phyloP scores from a whole-genome alignment of 176 grass and related monocot species.

The Hordeum marinum region DNA sequence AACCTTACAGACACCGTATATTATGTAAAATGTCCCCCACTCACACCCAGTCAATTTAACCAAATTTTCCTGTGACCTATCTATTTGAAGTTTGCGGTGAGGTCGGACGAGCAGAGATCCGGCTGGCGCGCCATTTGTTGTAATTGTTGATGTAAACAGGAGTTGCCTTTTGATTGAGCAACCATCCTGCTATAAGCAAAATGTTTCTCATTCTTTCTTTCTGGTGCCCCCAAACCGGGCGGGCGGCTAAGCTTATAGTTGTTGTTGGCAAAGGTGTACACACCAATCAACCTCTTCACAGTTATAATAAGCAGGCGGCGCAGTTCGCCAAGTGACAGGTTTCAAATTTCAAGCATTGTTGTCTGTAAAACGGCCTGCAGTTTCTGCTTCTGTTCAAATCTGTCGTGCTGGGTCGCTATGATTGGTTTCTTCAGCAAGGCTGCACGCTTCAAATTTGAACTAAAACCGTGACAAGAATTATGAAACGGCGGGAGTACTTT shows the following conservation, averaged over 20 bases:
- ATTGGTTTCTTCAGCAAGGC: too few relatives aligned
- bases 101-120: conserved; percentile 9
- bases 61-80: conserved; percentile 10
- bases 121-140: conserved; percentile 24
- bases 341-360: neutral
- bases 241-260: neutral
- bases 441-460: neutral
- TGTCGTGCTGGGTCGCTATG: neutral
- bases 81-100: conserved; percentile 5
- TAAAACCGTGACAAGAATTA: neutral
- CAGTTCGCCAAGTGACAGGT: neutral
- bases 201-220: conserved; percentile 11
- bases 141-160: conserved; percentile 50
- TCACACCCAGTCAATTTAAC: conserved; percentile 17
- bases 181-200: conserved; percentile 22
- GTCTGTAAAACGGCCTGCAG: neutral
- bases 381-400: neutral
- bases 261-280: conserved; percentile 31
- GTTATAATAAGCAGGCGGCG: conserved; percentile 1
- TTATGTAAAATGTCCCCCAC: conserved; percentile 39
- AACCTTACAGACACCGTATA: conserved; percentile 39
- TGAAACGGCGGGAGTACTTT: neutral
- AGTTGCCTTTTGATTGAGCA: conserved; percentile 44
- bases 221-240: neutral
- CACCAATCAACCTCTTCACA: conserved; percentile 17